Percentiles rank a stretch among this genome's conserved stretches.
phyloP scores from a whole-genome alignment of 2,329 filamentous ascomycete species.

The Paecilomyces formosus region DNA sequence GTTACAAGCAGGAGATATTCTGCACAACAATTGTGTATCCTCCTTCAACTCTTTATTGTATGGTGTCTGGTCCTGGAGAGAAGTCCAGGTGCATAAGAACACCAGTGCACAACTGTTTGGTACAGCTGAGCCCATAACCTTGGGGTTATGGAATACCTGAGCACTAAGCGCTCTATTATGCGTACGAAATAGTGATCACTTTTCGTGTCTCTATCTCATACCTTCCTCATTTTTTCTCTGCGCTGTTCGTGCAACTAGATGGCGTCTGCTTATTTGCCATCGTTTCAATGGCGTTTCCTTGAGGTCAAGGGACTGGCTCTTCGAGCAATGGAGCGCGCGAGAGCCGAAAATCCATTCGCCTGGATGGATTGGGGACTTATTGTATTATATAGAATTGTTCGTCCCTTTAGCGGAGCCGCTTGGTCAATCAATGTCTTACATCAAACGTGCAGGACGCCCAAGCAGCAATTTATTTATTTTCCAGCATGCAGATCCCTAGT shows the following conservation, averaged over 20 bases:
- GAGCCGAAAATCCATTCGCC: too few species aligned
- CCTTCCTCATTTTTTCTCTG: not conserved
- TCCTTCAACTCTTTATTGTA: not conserved
- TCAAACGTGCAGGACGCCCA: not conserved
- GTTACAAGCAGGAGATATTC: not conserved
- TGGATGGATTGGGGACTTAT: not conserved
- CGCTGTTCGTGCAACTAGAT: too few species aligned
- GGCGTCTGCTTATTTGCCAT: too few species aligned
- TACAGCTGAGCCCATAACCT: not conserved
- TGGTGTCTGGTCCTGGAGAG: not conserved
- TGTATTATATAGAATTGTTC: not conserved
- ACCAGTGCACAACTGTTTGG: not conserved
- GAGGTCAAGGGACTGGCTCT: too few species aligned
- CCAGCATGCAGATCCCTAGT: too few species aligned
- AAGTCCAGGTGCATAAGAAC: not conserved
- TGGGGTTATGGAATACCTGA: not conserved
- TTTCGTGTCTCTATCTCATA: not conserved
- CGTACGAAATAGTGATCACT: not conserved
- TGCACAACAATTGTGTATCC: not conserved
- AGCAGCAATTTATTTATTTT: not conserved
- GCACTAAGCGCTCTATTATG: not conserved
- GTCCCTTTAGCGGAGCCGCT: not conserved
- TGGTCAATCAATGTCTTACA: not conserved
- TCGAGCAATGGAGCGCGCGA: too few species aligned
- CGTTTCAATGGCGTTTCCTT: too few species aligned